phyloP scores from a whole-genome alignment of 2,329 filamentous ascomycete species.

The Talaromyces marneffei region DNA sequence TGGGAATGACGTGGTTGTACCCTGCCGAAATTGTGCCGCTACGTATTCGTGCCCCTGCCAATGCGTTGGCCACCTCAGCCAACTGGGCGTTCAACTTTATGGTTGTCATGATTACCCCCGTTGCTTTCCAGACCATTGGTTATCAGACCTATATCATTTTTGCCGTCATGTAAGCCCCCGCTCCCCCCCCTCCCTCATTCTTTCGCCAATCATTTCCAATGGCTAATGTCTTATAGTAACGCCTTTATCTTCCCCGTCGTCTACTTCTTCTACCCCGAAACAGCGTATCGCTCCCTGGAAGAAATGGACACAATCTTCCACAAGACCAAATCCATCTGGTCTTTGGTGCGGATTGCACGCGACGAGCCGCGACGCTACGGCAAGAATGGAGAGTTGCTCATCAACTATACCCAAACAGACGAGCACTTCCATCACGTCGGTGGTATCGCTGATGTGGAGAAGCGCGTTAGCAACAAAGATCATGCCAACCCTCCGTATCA shows the following conservation, averaged over 20 bases:
- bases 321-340: conserved; percentile 47
- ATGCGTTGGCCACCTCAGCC: conserved; percentile 57
- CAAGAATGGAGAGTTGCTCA: conserved; percentile 53
- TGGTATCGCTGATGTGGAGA: conserved; percentile 61
- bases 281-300: conserved; percentile 56
- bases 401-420: conserved; percentile 24
- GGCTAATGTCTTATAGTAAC: no score
- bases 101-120: conserved; percentile 61
- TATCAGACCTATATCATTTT: conserved; percentile 55
- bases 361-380: conserved; percentile 53
- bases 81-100: conserved; percentile 61
- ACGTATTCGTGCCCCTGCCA: conserved; percentile 50
- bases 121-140: conserved; percentile 52
- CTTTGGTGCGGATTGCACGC: conserved; percentile 46
- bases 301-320: conserved; percentile 65
- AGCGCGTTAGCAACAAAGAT: conserved; percentile 57
- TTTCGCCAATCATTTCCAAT: no score
- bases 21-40: conserved; percentile 53
- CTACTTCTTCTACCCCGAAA: conserved; percentile 59
- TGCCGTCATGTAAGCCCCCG: conserved; percentile 44
- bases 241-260: conserved; percentile 51
- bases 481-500: conserved; percentile 14
- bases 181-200: conserved; percentile 7
- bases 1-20: conserved; percentile 59
- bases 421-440: conserved; percentile 19